Evolutionary conservation across 345 rosid genomes (phyloP), one percentile per base, ranked within the genome.

Genomic region (Diplotaxis tenuifolia): DNA sequence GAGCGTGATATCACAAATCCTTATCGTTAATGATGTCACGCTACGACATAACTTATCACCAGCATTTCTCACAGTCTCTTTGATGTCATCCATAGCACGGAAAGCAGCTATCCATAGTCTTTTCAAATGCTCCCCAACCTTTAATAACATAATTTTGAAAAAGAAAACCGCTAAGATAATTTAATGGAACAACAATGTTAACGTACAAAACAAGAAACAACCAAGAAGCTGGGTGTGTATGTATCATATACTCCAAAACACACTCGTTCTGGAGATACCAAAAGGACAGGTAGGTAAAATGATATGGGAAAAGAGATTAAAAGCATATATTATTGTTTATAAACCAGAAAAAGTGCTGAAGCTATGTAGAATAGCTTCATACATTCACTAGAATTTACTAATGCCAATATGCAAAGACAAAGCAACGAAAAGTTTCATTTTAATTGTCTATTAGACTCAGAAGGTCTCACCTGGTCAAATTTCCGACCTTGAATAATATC

Each of bases 61-160:
- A 53, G 98, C 90, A 85, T 84, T 88, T 79, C 97, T 83, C 76
- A 94, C 98, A 80, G 97, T 91, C 85, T 94, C 98, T 83, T 94
- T 94, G 65, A 91, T 91, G 86, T 94, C 98, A 87, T 94, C 97
- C 98, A 94, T 91, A 78, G 97, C 97, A 76, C 97, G 97, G 80
- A 89, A 94, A 49, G 93, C 87, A 69, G 84, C 91, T 8, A 79
- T 79, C 97, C 98, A 94, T 52, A 91, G 52, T 76, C 79, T 84
- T 85, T 82, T 88, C 83, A 94, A 77, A 83, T 91, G 87, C 78
- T 86, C 93, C 60, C 84, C 79, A 22, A 94, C 86, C 98, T 94
- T 71, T 36, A 57, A 28, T 49, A 68, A 53, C 71, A 83, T 62
- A 16, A 76, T 19, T 60, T 7, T 69, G 22, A 72, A 59, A 19